Base-by-base conservation (phyloP, 2,329 filamentous ascomycete species). In the Kalmusia sp. region DNA sequence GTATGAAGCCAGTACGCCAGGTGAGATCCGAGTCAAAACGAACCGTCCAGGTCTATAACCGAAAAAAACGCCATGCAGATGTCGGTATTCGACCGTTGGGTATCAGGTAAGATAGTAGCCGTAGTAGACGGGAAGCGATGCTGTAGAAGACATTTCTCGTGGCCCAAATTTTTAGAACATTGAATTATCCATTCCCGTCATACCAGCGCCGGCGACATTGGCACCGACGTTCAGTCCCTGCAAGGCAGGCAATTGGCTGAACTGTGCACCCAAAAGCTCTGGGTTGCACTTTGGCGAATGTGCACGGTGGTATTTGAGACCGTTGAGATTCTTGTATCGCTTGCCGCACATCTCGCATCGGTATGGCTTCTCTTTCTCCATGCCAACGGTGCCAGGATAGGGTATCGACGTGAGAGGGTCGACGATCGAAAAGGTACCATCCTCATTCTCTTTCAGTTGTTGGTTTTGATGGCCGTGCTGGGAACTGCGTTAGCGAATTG, bases 331-430 rank as follows among this genome's bases (percentile, higher is more conserved):
- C 87, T 99, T 99, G 80, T 99, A 99, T 47, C 95, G 90, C 81
- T 99, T 99, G 67, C 93, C 93, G 72, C 95, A 99, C 9, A 92
- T 89, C 61, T 98, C 93, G 75, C 95, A 99, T 70, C 93, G 93
- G 74, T 98, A 98, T 2, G 95, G 95, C 80, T 99, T 99, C 80
- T 98, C 93, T 75, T 98, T 99, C 78, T 99, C 95, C 95, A 99
- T 99, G n/a, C 95, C 95, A 30, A 96, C 81, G 1, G 95, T 98
- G 27, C 95, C 95, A 0, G 95, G 95, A 62, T 98, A 99, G 0
- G 95, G 95, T 1, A 92, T 86, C 24, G 91, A 95, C 0, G 95
- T 98, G 70, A 96, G 91, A 0, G 95, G 95, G 66, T 99, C 96
- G 46, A 99, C 93, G 62, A 99, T 99, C 0, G 93, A 98, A 72